Evolutionary conservation across 352 stramenopile genomes (phyloP).

Genomic region (Phytopythium delawarense): DNA sequence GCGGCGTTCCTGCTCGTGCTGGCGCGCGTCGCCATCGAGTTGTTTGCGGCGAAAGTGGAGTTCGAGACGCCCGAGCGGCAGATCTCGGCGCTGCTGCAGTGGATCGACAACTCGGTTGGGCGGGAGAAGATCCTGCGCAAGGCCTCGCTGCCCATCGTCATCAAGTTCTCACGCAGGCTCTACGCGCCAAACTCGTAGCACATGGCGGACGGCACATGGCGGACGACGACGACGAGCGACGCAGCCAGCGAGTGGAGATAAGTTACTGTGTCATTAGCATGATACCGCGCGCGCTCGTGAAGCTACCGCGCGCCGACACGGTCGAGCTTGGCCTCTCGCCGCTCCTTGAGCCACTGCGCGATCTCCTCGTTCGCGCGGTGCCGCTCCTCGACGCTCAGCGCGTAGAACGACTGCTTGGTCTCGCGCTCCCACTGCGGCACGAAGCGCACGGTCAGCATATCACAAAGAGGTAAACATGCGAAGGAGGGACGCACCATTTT

Average conservation of each 20-base stretch:
- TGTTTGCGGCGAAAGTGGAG: conserved; percentile 54
- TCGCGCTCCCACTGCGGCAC: conserved; percentile 60
- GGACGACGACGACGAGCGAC: neutral
- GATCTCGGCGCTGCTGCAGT: conserved; percentile 68
- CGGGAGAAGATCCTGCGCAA: conserved; percentile 72
- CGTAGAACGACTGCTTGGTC: conserved; percentile 67
- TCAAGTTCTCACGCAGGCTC: conserved; percentile 70
- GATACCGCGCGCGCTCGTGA: neutral
- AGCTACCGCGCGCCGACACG: neutral
- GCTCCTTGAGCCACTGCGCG: conserved; percentile 37
- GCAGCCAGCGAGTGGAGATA: neutral
- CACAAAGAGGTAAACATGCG: too few relatives aligned
- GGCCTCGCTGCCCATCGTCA: conserved; percentile 53
- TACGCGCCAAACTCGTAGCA: conserved; percentile 21
- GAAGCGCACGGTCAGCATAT: neutral
- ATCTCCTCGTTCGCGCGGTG: conserved; percentile 67
- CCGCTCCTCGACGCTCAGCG: conserved; percentile 54
- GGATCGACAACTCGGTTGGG: conserved; percentile 68
- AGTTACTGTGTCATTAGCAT: neutral
- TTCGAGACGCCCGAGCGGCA: conserved; percentile 75
- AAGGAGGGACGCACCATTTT: conserved; percentile 34
- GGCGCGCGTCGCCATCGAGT: conserved; percentile 58
- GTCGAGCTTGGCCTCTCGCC: conserved; percentile 6
- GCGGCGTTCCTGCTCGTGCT: conserved; percentile 63
- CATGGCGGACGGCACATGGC: neutral